A percentile compares a stretch with the other conserved stretches of the same genome.
These are phyloP conservation scores for Phaeophleospora eucalypticola DNA, from an alignment of 2,329 filamentous ascomycete species.

Conservation along the genomic window DNA sequence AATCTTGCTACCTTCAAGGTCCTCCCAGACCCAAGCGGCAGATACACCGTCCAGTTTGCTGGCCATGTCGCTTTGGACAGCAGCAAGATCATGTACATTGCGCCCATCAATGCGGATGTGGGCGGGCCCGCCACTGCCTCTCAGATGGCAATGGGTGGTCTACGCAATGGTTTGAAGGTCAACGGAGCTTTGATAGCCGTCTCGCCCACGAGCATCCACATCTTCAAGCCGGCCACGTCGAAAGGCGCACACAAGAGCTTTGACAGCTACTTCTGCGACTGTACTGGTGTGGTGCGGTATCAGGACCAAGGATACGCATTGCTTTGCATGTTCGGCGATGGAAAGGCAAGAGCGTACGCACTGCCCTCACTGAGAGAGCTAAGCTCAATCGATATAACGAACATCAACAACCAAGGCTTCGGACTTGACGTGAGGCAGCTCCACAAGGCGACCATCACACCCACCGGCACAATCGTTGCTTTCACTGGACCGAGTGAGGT, in stretches of 20 bases:
- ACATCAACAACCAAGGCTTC: slow-evolving; percentile 41
- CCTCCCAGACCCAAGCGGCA: slow-evolving; percentile 63
- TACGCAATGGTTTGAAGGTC: slow-evolving; percentile 69
- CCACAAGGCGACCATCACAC: slow-evolving; percentile 64
- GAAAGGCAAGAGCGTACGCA: slow-evolving; percentile 72
- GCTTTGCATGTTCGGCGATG: slow-evolving; percentile 80
- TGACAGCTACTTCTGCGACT: slow-evolving; percentile 76
- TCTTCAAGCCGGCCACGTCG: slow-evolving; percentile 77
- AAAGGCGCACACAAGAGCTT: slow-evolving; percentile 94
- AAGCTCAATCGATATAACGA: slow-evolving; percentile 58
- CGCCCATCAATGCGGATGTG: slow-evolving; percentile 72
- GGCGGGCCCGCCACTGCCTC: slow-evolving; percentile 74
- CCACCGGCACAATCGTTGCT: slow-evolving; percentile 75
- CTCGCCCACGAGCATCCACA: slow-evolving; percentile 67
- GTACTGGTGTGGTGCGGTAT: slow-evolving; percentile 71
- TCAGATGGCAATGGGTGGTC: slow-evolving; percentile 67
- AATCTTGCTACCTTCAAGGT: slow-evolving; percentile 88
- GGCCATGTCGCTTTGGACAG: slow-evolving; percentile 65
- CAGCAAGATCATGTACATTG: slow-evolving; percentile 64
- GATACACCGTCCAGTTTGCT: slow-evolving; percentile 68
- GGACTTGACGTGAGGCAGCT: slow-evolving; percentile 70
- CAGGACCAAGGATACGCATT: slow-evolving; percentile 70
- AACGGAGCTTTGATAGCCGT: slow-evolving; percentile 79
- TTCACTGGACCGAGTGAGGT: slow-evolving; percentile 89
- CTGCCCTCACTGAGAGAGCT: slow-evolving; percentile 88